Evolutionary conservation across 2,329 filamentous ascomycete species (phyloP).

Genomic region (Botrytis fragariae): DNA sequence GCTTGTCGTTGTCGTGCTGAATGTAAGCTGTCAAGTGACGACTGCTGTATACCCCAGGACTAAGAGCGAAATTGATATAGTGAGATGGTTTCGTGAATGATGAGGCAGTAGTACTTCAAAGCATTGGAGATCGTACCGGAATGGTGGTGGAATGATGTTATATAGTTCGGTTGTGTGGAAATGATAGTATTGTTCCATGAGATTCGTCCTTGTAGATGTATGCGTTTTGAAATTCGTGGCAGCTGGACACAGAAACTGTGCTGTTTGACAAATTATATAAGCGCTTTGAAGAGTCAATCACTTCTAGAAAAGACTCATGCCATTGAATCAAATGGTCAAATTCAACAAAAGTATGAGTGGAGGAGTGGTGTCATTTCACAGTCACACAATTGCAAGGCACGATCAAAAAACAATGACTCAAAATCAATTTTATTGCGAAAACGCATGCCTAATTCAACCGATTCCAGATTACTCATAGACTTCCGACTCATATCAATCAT

Average conservation of each 20-base stretch:
- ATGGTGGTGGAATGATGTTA: background rate
- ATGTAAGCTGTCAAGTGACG: background rate
- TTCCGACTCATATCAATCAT: background rate
- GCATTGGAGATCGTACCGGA: background rate
- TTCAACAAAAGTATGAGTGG: background rate
- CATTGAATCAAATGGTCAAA: background rate
- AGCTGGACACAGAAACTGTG: background rate
- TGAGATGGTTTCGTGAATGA: background rate
- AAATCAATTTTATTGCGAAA: background rate
- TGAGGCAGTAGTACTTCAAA: accelerated
- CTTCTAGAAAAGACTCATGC: background rate
- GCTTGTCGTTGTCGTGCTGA: background rate
- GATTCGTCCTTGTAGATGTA: background rate
- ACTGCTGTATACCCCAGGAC: background rate
- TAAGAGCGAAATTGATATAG: background rate
- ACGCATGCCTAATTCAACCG: background rate
- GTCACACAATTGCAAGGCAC: background rate
- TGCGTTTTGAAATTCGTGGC: background rate
- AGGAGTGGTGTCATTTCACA: background rate
- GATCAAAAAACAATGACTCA: background rate
- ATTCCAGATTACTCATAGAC: background rate
- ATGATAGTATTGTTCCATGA: background rate
- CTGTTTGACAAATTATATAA: background rate
- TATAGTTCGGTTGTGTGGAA: background rate
- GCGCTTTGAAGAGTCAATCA: background rate